Evolutionary conservation across 352 stramenopile genomes (phyloP).

Genomic region (Phytopythium delawarense): DNA sequence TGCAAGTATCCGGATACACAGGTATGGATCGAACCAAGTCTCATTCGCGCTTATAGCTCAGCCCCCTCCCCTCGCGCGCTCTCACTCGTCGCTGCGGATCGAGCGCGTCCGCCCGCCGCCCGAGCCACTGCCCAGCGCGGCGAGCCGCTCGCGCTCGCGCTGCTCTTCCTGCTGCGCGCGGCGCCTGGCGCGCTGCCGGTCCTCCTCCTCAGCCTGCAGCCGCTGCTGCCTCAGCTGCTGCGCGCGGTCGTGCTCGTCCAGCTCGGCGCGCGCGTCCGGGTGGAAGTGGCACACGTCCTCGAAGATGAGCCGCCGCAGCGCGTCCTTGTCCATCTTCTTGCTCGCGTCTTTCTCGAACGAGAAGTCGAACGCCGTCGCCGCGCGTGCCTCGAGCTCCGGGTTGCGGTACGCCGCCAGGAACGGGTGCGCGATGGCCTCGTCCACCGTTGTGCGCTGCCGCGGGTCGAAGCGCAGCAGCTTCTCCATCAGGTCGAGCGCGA

Average conservation of each 20-base stretch:
- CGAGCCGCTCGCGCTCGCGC: slow-evolving; percentile 38
- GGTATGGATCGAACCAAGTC: background rate
- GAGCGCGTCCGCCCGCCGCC: slow-evolving; percentile 30
- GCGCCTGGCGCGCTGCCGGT: slow-evolving; percentile 17
- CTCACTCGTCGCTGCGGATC: background rate
- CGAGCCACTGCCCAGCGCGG: slow-evolving; percentile 44
- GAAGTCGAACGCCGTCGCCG: slow-evolving; percentile 65
- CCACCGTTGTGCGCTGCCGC: slow-evolving; percentile 57
- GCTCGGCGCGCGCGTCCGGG: slow-evolving; percentile 55
- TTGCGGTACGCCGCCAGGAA: slow-evolving; percentile 72
- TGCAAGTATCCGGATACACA: background rate
- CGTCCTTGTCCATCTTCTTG: slow-evolving; percentile 65
- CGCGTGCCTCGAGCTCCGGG: slow-evolving; percentile 35
- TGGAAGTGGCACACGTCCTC: slow-evolving; percentile 86
- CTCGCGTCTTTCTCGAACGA: slow-evolving; percentile 72
- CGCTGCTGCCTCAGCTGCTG: slow-evolving; percentile 12
- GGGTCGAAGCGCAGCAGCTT: slow-evolving; percentile 90
- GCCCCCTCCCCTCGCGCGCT: background rate
- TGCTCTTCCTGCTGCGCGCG: slow-evolving; percentile 8
- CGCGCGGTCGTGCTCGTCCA: slow-evolving; percentile 29
- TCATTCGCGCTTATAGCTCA: background rate
- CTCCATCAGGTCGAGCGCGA: slow-evolving; percentile 82
- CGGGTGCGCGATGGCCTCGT: slow-evolving; percentile 72
- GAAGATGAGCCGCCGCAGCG: slow-evolving; percentile 77
- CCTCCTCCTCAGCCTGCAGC: slow-evolving; percentile 28